Base-by-base conservation (phyloP, 495 filamentous ascomycete genomes). In the Aspergillus campestris region DNA sequence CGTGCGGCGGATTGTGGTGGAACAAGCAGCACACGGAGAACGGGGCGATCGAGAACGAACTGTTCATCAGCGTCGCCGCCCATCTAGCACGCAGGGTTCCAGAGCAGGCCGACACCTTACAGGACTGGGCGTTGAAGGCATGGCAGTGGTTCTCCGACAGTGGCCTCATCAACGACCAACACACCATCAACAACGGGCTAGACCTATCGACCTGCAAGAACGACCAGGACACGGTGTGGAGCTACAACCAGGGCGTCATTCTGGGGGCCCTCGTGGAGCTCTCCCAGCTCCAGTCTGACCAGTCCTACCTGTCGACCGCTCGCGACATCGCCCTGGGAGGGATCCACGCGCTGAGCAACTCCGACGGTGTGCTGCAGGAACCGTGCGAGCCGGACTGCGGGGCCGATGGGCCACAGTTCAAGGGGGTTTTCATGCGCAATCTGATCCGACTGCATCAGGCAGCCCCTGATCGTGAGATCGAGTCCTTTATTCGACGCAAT, bases 341-440 rank as follows among this genome's bases (percentile, higher is more conserved):
- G 6, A 77, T 89, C 39, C 57, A 51, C 2, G 56, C 60, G 8
- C 67, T 88, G 12, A 66, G 71, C 9, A 71, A 79, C 53, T 50
- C 57, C 0, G 67, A 78, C 43, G 34, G 53, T 11, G 80, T 83
- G 31, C 71, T 91, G 33, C 77, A 72, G 50, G 86, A 89, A 35
- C 49, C 60, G 9, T 84, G 81, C 51, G 84, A 87, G 55, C 80
- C 80, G 0, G 57, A 74, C 30, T 84, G 81, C 36, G 81, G 77
- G 28, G 67, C 52, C 8, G 75, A 85, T 48, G 81, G 73, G 1
- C 64, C 70, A 8, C 82, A 87, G 60, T 91, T 91, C 75, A 91
- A 89, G 64, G 86, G 86, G 29, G 73, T 86, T 13, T 88, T 89
- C 55, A 77, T 87, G 53, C 75, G 86, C 6, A 88, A 87, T 52